A percentile compares a stretch with the other conserved stretches of the same genome.
These are phyloP conservation scores for Persicaria tinctoria DNA, from an alignment of 148 eudicot species.

Conservation along the genomic window DNA sequence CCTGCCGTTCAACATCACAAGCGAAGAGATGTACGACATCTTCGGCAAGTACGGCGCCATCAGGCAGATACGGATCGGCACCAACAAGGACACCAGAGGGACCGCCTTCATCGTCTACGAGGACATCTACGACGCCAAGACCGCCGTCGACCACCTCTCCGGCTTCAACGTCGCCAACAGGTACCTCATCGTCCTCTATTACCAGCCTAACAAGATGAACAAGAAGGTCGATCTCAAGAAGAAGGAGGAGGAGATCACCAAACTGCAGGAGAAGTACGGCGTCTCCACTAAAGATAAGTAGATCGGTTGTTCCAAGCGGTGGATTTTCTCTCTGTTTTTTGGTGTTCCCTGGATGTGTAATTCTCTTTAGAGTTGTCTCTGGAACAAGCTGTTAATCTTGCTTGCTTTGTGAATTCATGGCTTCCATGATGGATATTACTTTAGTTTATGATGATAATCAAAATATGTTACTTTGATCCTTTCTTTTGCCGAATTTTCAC, in stretches of 20 bases:
- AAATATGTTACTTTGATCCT: conserved; percentile 6
- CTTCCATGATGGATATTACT: not conserved
- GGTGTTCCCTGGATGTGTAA: not conserved
- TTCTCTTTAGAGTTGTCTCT: not conserved
- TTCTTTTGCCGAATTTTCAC: not conserved
- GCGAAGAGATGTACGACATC: conserved; percentile 87
- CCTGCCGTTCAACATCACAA: conserved; percentile 70
- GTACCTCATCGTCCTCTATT: conserved; percentile 61
- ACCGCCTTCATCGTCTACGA: conserved; percentile 76
- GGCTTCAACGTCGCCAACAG: conserved; percentile 80
- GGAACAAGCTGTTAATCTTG: not conserved
- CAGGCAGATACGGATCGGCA: conserved; percentile 62
- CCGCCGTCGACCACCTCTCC: conserved; percentile 68
- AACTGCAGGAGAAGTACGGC: conserved; percentile 77
- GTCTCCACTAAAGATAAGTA: conserved; percentile 46
- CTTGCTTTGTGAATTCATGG: not conserved
- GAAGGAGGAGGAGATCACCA: conserved; percentile 61
- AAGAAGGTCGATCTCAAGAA: conserved; percentile 74
- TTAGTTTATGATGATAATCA: not conserved
- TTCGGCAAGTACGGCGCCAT: conserved; percentile 85
- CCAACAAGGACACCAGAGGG: conserved; percentile 67
- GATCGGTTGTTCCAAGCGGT: not conserved
- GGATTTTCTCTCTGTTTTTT: not conserved
- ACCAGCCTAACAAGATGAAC: conserved; percentile 77
- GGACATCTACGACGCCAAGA: conserved; percentile 80